A percentile compares a stretch with the other conserved stretches of the same genome.
Evolutionary conservation across 1,139 yeast genomes (phyloP).

Genomic region (Blastobotrys indianensis): DNA sequence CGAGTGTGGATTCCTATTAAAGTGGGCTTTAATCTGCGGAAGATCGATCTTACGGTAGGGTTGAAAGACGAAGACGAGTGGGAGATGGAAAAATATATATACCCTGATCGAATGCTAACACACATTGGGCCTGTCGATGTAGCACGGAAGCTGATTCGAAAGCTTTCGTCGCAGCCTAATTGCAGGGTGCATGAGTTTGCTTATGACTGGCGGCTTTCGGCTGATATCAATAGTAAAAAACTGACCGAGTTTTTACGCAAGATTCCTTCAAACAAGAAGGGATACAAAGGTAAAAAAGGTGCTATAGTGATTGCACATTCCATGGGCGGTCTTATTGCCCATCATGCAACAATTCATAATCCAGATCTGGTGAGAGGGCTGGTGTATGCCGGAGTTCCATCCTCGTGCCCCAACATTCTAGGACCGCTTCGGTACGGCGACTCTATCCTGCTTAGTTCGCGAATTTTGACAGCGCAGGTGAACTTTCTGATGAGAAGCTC

Average conservation of each 20-base stretch:
- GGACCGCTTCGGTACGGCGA: conserved; percentile 86
- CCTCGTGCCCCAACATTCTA: conserved; percentile 75
- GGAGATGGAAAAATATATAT: conserved; percentile 44
- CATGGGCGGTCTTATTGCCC: conserved; percentile 88
- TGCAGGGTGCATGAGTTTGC: conserved; percentile 70
- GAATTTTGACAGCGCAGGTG: conserved; percentile 69
- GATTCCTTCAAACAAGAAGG: conserved; percentile 36
- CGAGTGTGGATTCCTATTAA: conserved; percentile 84
- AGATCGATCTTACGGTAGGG: conserved; percentile 65
- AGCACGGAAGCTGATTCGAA: conserved; percentile 54
- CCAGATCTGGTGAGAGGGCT: conserved; percentile 68
- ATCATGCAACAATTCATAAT: conserved; percentile 62
- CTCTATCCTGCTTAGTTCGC: conserved; percentile 66
- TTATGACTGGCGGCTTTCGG: conserved; percentile 84
- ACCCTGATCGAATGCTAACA: conserved; percentile 72
- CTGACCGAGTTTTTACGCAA: conserved; percentile 44
- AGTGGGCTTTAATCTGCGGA: conserved; percentile 72
- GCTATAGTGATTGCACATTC: conserved; percentile 71
- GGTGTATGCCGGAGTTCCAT: conserved; percentile 76
- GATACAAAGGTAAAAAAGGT: conserved; percentile 39
- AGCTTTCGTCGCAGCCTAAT: conserved; percentile 50
- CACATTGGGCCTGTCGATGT: conserved; percentile 88
- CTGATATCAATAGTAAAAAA: conserved; percentile 48
- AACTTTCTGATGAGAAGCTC: conserved; percentile 87
- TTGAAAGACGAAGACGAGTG: conserved; percentile 59